Conservation (phyloP, 1,284 basidiomycete species). For the Melanopsichium pennsylvanicum region DNA sequence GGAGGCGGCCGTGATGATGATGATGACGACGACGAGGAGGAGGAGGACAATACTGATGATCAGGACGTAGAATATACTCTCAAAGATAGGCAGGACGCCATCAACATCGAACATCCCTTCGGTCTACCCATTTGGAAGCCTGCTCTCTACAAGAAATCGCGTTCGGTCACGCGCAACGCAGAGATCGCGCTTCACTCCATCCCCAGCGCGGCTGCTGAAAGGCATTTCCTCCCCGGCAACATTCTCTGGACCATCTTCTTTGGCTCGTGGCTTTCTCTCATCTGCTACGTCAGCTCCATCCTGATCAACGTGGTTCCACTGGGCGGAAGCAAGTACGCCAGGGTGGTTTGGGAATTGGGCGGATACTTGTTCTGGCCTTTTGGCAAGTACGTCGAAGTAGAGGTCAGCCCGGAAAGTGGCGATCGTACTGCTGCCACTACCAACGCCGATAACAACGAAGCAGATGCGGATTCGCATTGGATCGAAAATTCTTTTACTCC, state of each 20-base stretch:
- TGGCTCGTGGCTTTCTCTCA: conserved; percentile 81
- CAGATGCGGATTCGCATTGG: conserved; percentile 61
- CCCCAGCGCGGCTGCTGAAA: conserved; percentile 88
- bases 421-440: conserved; percentile 42
- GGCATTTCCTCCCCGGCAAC: conserved; percentile 89
- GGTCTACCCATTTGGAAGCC: conserved; percentile 99
- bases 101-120: conserved; percentile 99
- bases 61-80: conserved; percentile 85
- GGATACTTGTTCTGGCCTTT: conserved; percentile 99
- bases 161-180: conserved; percentile 93
- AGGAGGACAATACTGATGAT: conserved; percentile 39
- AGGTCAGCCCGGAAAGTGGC: conserved; percentile 64
- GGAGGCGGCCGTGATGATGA: conserved; percentile 15
- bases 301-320: conserved; percentile 77
- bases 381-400: conserved; percentile 95
- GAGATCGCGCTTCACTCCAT: conserved; percentile 91
- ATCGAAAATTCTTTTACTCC: conserved; percentile 65
- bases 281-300: conserved; percentile 75
- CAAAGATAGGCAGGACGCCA: conserved; percentile 91
- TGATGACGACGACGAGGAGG: conserved; percentile 32
- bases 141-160: conserved; percentile 96
- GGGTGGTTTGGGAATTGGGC: conserved; percentile 87
- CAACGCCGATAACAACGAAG: conserved; percentile 8
- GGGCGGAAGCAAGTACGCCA: conserved; percentile 84
- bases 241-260: conserved; percentile 85